Evolutionary conservation across 139 green algal species (phyloP).

Genomic region (Axilococcus clingmanii): DNA sequence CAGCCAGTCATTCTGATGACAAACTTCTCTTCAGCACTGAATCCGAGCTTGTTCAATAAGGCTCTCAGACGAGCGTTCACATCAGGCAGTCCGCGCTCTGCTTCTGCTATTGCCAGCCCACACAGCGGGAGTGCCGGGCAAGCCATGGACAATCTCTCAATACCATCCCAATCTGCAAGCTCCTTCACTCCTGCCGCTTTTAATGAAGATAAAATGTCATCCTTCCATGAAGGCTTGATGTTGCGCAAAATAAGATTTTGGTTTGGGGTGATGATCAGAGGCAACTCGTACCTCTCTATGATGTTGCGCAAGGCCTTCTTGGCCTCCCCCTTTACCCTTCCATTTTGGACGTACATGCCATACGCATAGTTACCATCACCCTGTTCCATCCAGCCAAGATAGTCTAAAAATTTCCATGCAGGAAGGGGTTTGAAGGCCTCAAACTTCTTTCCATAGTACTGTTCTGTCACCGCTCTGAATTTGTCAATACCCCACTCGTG

Average conservation of each 20-base stretch:
- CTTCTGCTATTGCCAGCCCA: conserved; percentile 93
- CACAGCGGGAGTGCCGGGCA: conserved; percentile 97
- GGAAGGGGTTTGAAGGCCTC: conserved; percentile 76
- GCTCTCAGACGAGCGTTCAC: conserved; percentile 65
- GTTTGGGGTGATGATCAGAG: conserved; percentile 65
- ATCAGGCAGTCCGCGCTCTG: conserved; percentile 88
- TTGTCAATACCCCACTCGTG: conserved; percentile 90
- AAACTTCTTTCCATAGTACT: conserved; percentile 98
- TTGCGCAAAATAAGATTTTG: conserved; percentile 95
- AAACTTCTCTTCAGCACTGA: conserved; percentile 53
- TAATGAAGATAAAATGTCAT: conserved; percentile 67
- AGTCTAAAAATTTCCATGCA: conserved; percentile 90
- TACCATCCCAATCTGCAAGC: conserved; percentile 54
- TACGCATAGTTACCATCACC: conserved; percentile 82
- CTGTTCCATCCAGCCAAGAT: conserved; percentile 96
- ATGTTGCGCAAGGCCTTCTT: conserved; percentile 76
- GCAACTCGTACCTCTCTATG: conserved; percentile 69
- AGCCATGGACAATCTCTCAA: conserved; percentile 84
- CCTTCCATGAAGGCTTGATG: conserved; percentile 73
- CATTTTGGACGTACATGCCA: conserved; percentile 89
- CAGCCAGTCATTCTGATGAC: conserved; percentile 97
- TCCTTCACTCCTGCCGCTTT: conserved; percentile 40
- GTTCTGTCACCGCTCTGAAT: conserved; percentile 87
- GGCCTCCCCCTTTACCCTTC: conserved; percentile 72
- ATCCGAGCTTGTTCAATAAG: conserved; percentile 57